Conservation (phyloP, 2,329 filamentous ascomycete species). For the Nigrospora sphaerica region DNA sequence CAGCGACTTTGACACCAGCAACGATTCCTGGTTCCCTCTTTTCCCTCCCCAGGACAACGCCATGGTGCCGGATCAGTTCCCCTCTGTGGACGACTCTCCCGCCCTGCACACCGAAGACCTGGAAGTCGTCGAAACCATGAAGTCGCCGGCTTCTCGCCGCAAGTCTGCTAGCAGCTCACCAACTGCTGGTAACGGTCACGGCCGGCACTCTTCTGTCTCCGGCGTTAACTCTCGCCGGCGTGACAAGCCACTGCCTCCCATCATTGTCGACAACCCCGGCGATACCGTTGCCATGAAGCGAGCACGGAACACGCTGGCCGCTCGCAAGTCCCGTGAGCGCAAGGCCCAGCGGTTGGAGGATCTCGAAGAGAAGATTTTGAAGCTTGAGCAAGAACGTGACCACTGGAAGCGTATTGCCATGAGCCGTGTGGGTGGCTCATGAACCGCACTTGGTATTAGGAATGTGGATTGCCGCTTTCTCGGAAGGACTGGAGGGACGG, state of each 20-base stretch:
- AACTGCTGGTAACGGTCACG: conserved; percentile 22
- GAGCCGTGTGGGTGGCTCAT: conserved; percentile 26
- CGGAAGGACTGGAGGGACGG: conserved; percentile 26
- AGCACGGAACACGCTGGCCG: conserved; percentile 86
- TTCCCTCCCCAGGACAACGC: conserved; percentile 48
- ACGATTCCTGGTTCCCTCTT: conserved; percentile 64
- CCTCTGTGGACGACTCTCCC: conserved; percentile 32
- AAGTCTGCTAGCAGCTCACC: conserved; percentile 38
- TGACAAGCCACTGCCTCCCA: conserved; percentile 73
- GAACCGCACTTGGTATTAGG: conserved; percentile 13
- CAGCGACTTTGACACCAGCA: conserved; percentile 46
- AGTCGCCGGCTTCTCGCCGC: conserved; percentile 33
- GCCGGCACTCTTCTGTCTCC: conserved; percentile 60
- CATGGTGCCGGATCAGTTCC: conserved; percentile 13
- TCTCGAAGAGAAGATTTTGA: conserved; percentile 66
- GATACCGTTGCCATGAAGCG: conserved; percentile 85
- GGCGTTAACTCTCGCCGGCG: conserved; percentile 70
- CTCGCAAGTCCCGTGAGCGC: conserved; percentile 84
- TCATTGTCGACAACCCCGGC: conserved; percentile 64
- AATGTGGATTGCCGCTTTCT: conserved; percentile 12
- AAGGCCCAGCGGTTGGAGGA: conserved; percentile 72
- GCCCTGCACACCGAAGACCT: conserved; percentile 38
- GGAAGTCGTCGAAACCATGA: conserved; percentile 32
- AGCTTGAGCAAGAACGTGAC: conserved; percentile 59
- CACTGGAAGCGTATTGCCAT: conserved; percentile 56